phyloP scores from a whole-genome alignment of 2,329 filamentous ascomycete genomes.

The Penicillium psychrosexuale region DNA sequence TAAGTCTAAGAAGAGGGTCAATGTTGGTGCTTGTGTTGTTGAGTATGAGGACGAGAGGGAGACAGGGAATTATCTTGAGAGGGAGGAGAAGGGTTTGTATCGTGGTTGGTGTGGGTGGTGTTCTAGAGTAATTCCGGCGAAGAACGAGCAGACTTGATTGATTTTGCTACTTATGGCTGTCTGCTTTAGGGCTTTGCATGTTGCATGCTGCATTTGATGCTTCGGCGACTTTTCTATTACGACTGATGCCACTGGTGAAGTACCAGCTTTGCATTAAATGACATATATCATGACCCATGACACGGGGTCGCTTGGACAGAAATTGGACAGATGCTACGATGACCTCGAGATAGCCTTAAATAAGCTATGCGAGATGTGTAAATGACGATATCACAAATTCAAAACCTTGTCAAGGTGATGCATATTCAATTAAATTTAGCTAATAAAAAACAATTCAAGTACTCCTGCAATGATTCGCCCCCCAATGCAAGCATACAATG shows the following conservation, averaged over 20 bases:
- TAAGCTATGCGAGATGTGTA: neutral
- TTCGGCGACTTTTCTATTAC: neutral
- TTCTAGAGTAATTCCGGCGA: constrained; percentile 63
- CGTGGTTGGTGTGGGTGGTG: constrained; percentile 96
- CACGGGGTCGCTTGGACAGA: neutral
- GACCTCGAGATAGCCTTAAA: neutral
- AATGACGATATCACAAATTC: neutral
- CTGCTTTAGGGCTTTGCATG: neutral
- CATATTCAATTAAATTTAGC: constrained; percentile 8
- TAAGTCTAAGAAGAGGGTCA: constrained; percentile 78
- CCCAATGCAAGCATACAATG: constrained; percentile 20
- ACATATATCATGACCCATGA: neutral
- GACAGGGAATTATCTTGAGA: constrained; percentile 61
- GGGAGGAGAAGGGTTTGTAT: constrained; percentile 65
- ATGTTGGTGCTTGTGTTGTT: constrained; percentile 77
- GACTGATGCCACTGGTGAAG: neutral
- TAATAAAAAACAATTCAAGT: constrained; percentile 11
- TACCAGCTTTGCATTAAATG: neutral
- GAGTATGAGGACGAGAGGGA: constrained; percentile 78
- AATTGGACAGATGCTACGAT: neutral
- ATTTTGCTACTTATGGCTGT: neutral
- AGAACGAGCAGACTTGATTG: constrained; percentile 10
- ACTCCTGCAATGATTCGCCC: constrained; percentile 27
- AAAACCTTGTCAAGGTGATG: constrained; percentile 1
- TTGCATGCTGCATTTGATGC: neutral